These are phyloP conservation scores for Phytopythium chamaehyphon DNA, from an alignment of 352 stramenopile genomes.

Conservation along the genomic window DNA sequence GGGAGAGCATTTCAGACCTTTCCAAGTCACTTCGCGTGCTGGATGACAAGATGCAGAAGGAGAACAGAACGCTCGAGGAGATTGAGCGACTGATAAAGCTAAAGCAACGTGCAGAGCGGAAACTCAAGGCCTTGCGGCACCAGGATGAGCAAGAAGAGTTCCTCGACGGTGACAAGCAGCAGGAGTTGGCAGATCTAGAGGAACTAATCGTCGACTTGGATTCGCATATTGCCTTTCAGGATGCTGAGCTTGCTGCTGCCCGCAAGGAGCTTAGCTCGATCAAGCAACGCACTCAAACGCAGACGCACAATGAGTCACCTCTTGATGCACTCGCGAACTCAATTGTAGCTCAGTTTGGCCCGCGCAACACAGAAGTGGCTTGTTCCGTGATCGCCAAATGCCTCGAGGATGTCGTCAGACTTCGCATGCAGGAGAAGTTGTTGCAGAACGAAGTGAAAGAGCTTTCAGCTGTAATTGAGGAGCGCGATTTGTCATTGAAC, in stretches of 20 bases:
- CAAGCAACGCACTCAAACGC: slow-evolving; percentile 31
- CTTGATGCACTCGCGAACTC: slow-evolving; percentile 31
- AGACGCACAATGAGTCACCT: slow-evolving; percentile 36
- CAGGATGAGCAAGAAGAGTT: slow-evolving; percentile 53
- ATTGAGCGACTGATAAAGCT: slow-evolving; percentile 68
- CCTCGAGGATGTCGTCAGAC: slow-evolving; percentile 45
- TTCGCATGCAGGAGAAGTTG: slow-evolving; percentile 42
- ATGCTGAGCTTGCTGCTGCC: slow-evolving; percentile 53
- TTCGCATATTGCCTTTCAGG: slow-evolving; percentile 82
- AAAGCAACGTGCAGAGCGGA: slow-evolving; percentile 58
- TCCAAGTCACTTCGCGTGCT: slow-evolving; percentile 51
- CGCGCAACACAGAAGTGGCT: slow-evolving; percentile 1
- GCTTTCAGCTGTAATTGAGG: slow-evolving; percentile 29
- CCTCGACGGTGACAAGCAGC: slow-evolving; percentile 52
- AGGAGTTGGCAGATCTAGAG: slow-evolving; percentile 67
- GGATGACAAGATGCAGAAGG: slow-evolving; percentile 60
- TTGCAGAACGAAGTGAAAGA: slow-evolving; percentile 34
- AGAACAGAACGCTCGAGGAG: slow-evolving; percentile 56
- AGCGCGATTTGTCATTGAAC: slow-evolving; percentile 39
- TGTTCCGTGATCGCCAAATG: slow-evolving; percentile 37
- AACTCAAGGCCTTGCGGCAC: slow-evolving; percentile 37
- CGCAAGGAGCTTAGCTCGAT: slow-evolving; percentile 50
- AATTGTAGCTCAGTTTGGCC: slow-evolving; percentile 27
- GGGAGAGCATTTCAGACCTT: slow-evolving; percentile 73
- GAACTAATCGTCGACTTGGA: slow-evolving; percentile 76